Evolutionary conservation across 441 rosid genomes (phyloP).

Genomic region (Jatropha multifida): DNA sequence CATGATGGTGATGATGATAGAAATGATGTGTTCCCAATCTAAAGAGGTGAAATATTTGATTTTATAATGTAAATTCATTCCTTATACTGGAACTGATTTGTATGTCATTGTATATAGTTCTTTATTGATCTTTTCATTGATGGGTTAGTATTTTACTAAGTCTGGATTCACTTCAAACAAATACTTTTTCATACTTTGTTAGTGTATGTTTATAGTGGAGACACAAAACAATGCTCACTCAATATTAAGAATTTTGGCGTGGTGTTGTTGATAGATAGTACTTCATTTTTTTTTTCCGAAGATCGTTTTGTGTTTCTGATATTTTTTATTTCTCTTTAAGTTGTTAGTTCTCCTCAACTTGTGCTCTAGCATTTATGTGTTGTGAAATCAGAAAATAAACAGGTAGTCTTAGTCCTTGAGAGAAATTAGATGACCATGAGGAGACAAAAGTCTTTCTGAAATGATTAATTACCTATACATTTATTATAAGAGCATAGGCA

Average conservation of each 20-base stretch:
- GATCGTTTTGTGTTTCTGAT: not conserved
- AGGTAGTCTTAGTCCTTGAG: not conserved
- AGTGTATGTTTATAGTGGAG: constrained; percentile 13
- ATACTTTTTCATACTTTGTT: not conserved
- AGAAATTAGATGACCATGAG: not conserved
- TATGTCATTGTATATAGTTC: constrained; percentile 30
- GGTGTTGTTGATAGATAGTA: not conserved
- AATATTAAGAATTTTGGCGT: not conserved
- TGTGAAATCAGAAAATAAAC: not conserved
- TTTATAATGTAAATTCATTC: constrained; percentile 35
- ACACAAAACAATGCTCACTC: not conserved
- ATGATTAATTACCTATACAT: not conserved
- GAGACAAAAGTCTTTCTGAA: not conserved
- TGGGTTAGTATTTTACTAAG: constrained; percentile 13
- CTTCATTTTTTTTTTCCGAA: not conserved
- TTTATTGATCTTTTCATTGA: not conserved
- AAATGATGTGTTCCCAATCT: constrained; percentile 32
- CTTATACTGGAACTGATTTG: constrained; percentile 9
- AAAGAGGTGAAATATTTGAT: constrained; percentile 22
- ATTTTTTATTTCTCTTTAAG: not conserved
- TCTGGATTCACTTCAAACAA: constrained; percentile 13
- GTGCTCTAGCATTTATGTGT: not conserved
- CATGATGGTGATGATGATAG: constrained; percentile 21
- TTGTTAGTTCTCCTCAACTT: not conserved
- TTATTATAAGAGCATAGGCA: not conserved